These are phyloP conservation scores for Omphalotus guepiniiformis DNA, from an alignment of 768 basidiomycete species.

Conservation along the genomic window DNA sequence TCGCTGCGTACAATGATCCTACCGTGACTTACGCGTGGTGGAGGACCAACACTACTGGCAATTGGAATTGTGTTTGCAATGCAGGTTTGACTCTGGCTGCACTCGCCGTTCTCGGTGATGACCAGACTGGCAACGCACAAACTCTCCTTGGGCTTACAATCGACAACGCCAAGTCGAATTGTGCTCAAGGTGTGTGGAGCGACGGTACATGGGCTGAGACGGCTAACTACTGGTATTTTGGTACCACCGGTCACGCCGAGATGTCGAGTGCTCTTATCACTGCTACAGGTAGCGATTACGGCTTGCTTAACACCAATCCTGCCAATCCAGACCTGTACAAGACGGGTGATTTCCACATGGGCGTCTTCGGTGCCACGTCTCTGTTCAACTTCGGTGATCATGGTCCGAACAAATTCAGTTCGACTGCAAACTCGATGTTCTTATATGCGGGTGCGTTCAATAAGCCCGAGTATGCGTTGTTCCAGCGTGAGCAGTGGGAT, in stretches of 20 bases:
- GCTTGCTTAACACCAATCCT: constrained; percentile 58
- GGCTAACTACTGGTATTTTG: constrained; percentile 94
- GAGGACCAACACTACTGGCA: constrained; percentile 69
- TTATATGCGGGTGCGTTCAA: constrained; percentile 70
- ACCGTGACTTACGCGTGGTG: constrained; percentile 65
- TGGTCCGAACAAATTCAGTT: constrained; percentile 91
- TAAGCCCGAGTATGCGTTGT: constrained; percentile 71
- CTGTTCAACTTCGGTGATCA: constrained; percentile 81
- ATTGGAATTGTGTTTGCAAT: constrained; percentile 99
- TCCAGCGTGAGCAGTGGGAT: constrained; percentile 87
- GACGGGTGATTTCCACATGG: constrained; percentile 90
- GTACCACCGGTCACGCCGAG: constrained; percentile 87
- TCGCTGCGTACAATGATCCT: constrained; percentile 43
- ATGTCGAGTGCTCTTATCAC: constrained; percentile 77
- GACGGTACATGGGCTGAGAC: constrained; percentile 98
- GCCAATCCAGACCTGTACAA: constrained; percentile 65
- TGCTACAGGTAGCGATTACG: constrained; percentile 82
- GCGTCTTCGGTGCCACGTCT: constrained; percentile 76
- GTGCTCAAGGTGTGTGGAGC: constrained; percentile 52
- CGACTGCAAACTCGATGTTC: constrained; percentile 87
- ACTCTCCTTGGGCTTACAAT: constrained; percentile 74
- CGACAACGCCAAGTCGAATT: constrained; percentile 75
- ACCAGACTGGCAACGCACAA: constrained; percentile 67
- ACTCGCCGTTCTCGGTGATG: constrained; percentile 85
- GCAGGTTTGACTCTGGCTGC: constrained; percentile 84